phyloP scores from a whole-genome alignment of 345 rosid genomes.

The Euclidium syriacum region DNA sequence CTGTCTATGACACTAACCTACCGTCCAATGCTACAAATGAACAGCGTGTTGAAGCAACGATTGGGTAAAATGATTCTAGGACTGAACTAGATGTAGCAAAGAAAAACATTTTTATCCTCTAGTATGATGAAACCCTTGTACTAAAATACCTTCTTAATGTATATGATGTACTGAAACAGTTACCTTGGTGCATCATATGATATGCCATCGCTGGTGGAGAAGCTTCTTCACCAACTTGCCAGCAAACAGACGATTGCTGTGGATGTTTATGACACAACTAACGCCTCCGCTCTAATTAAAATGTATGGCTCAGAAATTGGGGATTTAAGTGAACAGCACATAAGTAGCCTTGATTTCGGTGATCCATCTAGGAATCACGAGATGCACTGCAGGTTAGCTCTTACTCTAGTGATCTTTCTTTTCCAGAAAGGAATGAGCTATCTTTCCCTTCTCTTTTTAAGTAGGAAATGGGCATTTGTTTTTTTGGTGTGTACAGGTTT shows the following conservation, averaged over 20 bases:
- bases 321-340: slow-evolving; percentile 54
- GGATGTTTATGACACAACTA: slow-evolving; percentile 86
- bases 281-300: slow-evolving; percentile 51
- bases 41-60: slow-evolving; percentile 64
- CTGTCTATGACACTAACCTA: slow-evolving; percentile 65
- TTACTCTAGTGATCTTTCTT: not conserved
- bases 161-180: slow-evolving; percentile 34
- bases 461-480: slow-evolving; percentile 1
- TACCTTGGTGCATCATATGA: slow-evolving; percentile 97
- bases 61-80: slow-evolving; percentile 46
- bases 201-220: slow-evolving; percentile 91
- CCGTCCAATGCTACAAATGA: slow-evolving; percentile 68
- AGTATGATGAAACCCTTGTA: not conserved
- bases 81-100: not conserved
- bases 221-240: slow-evolving; percentile 92
- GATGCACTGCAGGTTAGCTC: slow-evolving; percentile 88
- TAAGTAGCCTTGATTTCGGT: slow-evolving; percentile 83
- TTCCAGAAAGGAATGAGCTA: not conserved
- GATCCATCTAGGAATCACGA: slow-evolving; percentile 87
- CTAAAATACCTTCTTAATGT: not conserved
- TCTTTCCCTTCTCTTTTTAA: slow-evolving; percentile 4
- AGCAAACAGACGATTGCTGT: slow-evolving; percentile 85
- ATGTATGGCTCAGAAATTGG: slow-evolving; percentile 78
- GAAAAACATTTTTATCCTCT: not conserved
- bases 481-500: slow-evolving; percentile 64